Evolutionary conservation across 805 yeast species (phyloP).

Genomic region (Candida parachauliodes): DNA sequence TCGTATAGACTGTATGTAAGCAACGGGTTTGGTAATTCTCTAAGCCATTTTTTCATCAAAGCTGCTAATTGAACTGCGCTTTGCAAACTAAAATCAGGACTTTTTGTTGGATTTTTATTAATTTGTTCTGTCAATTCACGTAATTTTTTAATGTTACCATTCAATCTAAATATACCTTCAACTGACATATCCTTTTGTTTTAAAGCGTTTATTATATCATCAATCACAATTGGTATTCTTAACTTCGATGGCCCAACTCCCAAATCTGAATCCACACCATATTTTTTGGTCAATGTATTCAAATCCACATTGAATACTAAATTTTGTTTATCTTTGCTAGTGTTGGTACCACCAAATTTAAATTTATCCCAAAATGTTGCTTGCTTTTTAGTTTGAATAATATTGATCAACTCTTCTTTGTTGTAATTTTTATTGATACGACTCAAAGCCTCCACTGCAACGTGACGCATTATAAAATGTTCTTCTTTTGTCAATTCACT

Average conservation of each 20-base stretch:
- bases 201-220: conserved; percentile 79
- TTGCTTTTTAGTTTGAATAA: conserved; percentile 41
- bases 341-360: conserved; percentile 30
- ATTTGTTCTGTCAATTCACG: conserved; percentile 70
- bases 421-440: conserved; percentile 23
- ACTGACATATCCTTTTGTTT: conserved; percentile 90
- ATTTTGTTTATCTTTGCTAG: conserved; percentile 22
- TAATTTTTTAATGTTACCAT: conserved; percentile 86
- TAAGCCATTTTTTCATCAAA: conserved; percentile 78
- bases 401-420: conserved; percentile 34
- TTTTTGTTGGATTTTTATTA: conserved; percentile 66
- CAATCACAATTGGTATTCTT: conserved; percentile 79
- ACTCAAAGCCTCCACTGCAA: conserved; percentile 52
- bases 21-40: conserved; percentile 91
- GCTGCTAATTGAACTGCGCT: conserved; percentile 93
- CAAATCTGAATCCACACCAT: conserved; percentile 78
- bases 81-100: conserved; percentile 70
- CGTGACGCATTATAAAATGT: conserved; percentile 54
- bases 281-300: conserved; percentile 60
- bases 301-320: conserved; percentile 77
- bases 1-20: conserved; percentile 73
- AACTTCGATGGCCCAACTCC: conserved; percentile 82
- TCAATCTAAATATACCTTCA: conserved; percentile 94
- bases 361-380: conserved; percentile 55
- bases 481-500: conserved; percentile 61